phyloP scores from a whole-genome alignment of 148 eudicot species.

The Suaeda aralocaspica region DNA sequence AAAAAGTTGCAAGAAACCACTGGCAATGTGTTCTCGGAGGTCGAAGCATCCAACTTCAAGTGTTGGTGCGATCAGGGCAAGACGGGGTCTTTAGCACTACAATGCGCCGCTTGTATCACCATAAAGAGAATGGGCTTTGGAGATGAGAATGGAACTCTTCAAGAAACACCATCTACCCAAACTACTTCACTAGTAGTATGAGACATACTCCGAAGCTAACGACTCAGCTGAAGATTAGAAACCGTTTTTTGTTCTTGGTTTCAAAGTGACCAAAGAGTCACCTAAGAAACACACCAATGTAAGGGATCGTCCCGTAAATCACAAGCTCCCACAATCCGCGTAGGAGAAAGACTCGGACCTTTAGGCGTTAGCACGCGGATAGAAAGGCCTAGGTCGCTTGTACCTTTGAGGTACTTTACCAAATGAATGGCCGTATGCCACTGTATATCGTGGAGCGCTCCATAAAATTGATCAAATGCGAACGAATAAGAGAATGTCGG shows the following conservation, averaged over 20 bases:
- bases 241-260: neutral
- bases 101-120: neutral
- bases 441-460: too few species aligned
- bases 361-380: too few species aligned
- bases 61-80: neutral
- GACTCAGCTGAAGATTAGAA: neutral
- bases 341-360: neutral
- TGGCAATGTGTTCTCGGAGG: too few species aligned
- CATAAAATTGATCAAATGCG: too few species aligned
- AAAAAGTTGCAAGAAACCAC: too few species aligned
- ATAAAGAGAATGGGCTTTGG: neutral
- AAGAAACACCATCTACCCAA: neutral
- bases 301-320: neutral
- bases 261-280: neutral
- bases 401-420: too few species aligned
- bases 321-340: neutral
- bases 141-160: neutral
- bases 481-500: too few species aligned
- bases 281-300: neutral
- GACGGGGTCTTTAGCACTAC: slow-evolving; percentile 8
- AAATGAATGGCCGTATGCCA: too few species aligned
- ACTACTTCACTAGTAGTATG: neutral
- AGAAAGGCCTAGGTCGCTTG: too few species aligned
- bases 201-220: neutral
- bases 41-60: neutral